Evolutionary conservation across 257 asterid species (phyloP).

Genomic region (Buddleja alternifolia): DNA sequence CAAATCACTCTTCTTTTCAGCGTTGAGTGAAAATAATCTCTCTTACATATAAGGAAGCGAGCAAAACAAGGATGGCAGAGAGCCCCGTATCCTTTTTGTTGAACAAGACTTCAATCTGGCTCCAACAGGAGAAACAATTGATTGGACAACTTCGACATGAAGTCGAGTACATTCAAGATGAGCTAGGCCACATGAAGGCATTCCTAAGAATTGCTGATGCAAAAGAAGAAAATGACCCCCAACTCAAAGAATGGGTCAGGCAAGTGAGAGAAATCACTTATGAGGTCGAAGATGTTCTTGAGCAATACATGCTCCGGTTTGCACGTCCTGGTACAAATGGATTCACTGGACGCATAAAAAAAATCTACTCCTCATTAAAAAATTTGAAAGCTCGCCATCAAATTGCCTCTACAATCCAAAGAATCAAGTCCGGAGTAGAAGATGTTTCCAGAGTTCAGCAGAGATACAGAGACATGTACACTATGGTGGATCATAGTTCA

Average conservation of each 20-base stretch:
- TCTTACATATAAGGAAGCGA: too few species aligned
- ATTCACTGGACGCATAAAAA: neutral
- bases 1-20: too few species aligned
- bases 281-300: conserved; percentile 42
- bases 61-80: conserved; percentile 36
- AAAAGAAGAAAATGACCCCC: conserved; percentile 37
- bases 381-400: conserved; percentile 15
- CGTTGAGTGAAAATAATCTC: too few species aligned
- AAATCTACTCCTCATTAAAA: conserved; percentile 8
- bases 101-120: conserved; percentile 25
- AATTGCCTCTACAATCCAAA: conserved; percentile 23
- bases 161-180: conserved; percentile 33
- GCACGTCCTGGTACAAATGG: neutral
- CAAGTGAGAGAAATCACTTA: too few species aligned
- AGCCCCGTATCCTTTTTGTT: conserved; percentile 24
- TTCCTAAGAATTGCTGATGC: conserved; percentile 37
- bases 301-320: conserved; percentile 27
- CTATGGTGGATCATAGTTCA: neutral
- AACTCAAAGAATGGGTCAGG: too few species aligned
- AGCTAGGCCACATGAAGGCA: conserved; percentile 33
- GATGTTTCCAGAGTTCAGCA: conserved; percentile 20
- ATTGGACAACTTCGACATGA: conserved; percentile 17
- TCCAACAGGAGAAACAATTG: conserved; percentile 20
- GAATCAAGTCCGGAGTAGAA: conserved; percentile 14
- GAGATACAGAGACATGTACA: conserved; percentile 2